Evolutionary conservation across 225 moss, liverwort and hornwort genomes (phyloP).

Genomic region (Physcomitrium patens): DNA sequence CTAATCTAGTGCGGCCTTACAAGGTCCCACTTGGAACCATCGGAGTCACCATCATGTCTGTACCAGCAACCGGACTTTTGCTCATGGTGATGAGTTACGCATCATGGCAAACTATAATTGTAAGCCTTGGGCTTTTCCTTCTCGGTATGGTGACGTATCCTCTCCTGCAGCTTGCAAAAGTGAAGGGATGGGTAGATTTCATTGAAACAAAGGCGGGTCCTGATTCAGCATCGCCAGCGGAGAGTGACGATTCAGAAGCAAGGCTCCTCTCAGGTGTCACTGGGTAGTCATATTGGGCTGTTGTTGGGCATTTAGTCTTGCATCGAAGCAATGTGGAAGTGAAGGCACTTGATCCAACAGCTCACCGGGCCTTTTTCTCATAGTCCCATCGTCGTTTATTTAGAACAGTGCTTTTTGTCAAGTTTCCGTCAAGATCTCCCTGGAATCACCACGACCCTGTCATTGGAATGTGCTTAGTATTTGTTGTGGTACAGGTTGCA

Average conservation of each 20-base stretch:
- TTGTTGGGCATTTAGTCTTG: constrained; percentile 29
- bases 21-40: constrained; percentile 55
- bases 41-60: constrained; percentile 58
- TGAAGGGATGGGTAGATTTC: constrained; percentile 56
- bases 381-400: constrained; percentile 20
- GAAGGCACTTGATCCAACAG: constrained; percentile 13
- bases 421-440: constrained; percentile 19
- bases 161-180: constrained; percentile 53
- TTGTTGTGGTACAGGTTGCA: constrained; percentile 18
- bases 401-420: constrained; percentile 31
- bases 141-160: constrained; percentile 59
- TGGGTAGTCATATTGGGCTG: constrained; percentile 24
- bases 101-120: constrained; percentile 54
- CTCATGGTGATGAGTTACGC: constrained; percentile 62
- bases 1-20: constrained; percentile 56
- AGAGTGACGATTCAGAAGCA: constrained; percentile 50
- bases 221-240: constrained; percentile 23
- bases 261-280: constrained; percentile 39
- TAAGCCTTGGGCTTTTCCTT: constrained; percentile 39
- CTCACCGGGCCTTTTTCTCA: constrained; percentile 27
- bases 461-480: constrained; percentile 25
- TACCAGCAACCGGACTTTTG: constrained; percentile 58
- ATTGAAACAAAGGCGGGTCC: constrained; percentile 31
- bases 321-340: constrained; percentile 27
- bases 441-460: constrained; percentile 20